Evolutionary conservation across 306 rosid species (phyloP).

Genomic region (Vicia villosa): DNA sequence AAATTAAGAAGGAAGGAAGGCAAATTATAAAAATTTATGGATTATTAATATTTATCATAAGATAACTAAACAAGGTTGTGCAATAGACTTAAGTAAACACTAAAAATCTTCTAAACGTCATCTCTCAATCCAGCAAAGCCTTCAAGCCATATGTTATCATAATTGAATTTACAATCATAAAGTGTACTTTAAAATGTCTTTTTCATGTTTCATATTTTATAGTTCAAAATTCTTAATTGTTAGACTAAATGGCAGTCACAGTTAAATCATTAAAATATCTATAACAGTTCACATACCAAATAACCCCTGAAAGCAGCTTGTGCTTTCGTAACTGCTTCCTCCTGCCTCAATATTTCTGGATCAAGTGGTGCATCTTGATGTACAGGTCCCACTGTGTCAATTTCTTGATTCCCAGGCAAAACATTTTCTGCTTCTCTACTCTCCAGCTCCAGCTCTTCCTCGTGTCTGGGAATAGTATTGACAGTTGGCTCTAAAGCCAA

Average conservation of each 20-base stretch:
- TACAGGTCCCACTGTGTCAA: slow-evolving; percentile 51
- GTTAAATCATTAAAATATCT: slow-evolving; percentile 17
- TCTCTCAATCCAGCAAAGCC: slow-evolving; percentile 13
- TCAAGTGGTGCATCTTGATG: slow-evolving; percentile 56
- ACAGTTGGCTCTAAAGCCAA: slow-evolving; percentile 55
- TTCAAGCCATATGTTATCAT: slow-evolving; percentile 21
- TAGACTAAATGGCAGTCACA: not conserved
- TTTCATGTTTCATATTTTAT: slow-evolving; percentile 23
- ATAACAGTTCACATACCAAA: slow-evolving; percentile 57
- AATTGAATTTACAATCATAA: slow-evolving; percentile 25
- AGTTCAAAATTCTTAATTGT: not conserved
- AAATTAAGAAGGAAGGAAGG: not conserved
- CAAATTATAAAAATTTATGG: not conserved
- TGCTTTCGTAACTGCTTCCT: slow-evolving; percentile 84
- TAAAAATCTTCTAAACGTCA: slow-evolving; percentile 24
- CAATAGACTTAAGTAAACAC: not conserved
- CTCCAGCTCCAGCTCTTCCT: slow-evolving; percentile 55
- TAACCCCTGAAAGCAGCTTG: slow-evolving; percentile 99
- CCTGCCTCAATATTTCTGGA: slow-evolving; percentile 71
- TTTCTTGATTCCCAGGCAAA: slow-evolving; percentile 56
- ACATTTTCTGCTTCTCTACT: slow-evolving; percentile 50
- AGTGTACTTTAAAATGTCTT: not conserved
- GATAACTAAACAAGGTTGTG: slow-evolving; percentile 1
- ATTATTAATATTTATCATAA: no score
- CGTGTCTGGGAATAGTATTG: slow-evolving; percentile 39